Evolutionary conservation across 2,329 filamentous ascomycete species (phyloP).

Genomic region (Curvularia verruculosa): DNA sequence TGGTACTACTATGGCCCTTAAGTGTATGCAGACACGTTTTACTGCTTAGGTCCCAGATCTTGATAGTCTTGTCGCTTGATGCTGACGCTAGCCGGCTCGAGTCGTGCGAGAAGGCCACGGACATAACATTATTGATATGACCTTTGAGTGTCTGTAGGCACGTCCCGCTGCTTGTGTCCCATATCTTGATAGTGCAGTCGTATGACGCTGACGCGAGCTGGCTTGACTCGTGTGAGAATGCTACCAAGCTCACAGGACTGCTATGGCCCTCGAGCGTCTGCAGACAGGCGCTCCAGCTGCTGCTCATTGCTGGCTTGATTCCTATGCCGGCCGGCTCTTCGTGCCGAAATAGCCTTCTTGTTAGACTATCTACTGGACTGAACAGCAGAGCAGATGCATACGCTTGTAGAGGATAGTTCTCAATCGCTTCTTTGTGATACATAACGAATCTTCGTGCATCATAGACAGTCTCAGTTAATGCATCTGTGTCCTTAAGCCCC

Average conservation of each 20-base stretch:
- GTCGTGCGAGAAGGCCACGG: background rate
- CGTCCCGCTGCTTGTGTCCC: background rate
- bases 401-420: slow-evolving; percentile 12
- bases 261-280: no score
- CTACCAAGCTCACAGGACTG: no score
- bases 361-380: background rate
- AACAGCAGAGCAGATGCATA: slow-evolving; percentile 9
- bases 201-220: background rate
- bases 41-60: background rate
- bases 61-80: background rate
- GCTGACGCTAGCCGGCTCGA: background rate
- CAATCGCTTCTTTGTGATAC: slow-evolving; percentile 22
- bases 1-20: no score
- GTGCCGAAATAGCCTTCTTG: background rate
- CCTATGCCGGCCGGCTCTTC: background rate
- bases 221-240: no score
- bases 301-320: background rate
- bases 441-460: slow-evolving; percentile 27
- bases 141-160: slow-evolving; percentile 21
- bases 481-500: background rate
- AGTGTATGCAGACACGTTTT: background rate
- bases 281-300: slow-evolving; percentile 10
- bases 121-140: no score
- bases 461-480: background rate
- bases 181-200: background rate